These are phyloP conservation scores for Boletus patriciae DNA, from an alignment of 768 basidiomycete genomes.

Conservation along the genomic window DNA sequence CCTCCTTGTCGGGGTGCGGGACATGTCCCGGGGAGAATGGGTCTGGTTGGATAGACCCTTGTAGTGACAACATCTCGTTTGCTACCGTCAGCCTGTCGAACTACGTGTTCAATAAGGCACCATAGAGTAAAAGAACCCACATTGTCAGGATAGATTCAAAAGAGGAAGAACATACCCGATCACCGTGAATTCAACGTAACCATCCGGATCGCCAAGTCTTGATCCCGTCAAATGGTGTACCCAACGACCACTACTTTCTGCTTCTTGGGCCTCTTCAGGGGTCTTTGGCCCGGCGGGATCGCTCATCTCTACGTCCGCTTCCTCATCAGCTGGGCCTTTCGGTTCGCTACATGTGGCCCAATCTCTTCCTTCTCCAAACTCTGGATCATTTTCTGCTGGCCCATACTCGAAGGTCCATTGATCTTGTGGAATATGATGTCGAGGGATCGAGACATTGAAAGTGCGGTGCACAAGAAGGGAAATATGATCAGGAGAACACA, in stretches of 20 bases:
- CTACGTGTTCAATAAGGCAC: constrained; percentile 4
- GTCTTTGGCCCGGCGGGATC: not conserved
- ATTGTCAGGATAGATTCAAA: not conserved
- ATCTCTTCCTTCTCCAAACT: constrained; percentile 48
- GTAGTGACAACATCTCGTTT: constrained; percentile 89
- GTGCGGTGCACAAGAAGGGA: constrained; percentile 87
- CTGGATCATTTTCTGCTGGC: constrained; percentile 76
- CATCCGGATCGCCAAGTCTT: constrained; percentile 64
- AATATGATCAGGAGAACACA: constrained; percentile 90
- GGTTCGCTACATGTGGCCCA: constrained; percentile 24
- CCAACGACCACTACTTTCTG: constrained; percentile 72
- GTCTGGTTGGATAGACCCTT: constrained; percentile 78
- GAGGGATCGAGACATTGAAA: constrained; percentile 94
- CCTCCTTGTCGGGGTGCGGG: constrained; percentile 26
- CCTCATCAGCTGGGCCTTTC: not conserved
- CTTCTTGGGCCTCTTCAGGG: constrained; percentile 30
- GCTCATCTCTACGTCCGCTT: constrained; percentile 14
- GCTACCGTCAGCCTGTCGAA: constrained; percentile 73
- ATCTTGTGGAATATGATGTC: constrained; percentile 81
- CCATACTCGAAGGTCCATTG: constrained; percentile 87
- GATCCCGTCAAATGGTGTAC: constrained; percentile 69
- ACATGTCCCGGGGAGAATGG: constrained; percentile 68
- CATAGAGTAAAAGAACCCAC: not conserved
- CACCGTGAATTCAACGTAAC: constrained; percentile 79
- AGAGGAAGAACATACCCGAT: constrained; percentile 54